Evolutionary conservation across 169 alveolate species (phyloP).

Genomic region (Besnoitia besnoiti): DNA sequence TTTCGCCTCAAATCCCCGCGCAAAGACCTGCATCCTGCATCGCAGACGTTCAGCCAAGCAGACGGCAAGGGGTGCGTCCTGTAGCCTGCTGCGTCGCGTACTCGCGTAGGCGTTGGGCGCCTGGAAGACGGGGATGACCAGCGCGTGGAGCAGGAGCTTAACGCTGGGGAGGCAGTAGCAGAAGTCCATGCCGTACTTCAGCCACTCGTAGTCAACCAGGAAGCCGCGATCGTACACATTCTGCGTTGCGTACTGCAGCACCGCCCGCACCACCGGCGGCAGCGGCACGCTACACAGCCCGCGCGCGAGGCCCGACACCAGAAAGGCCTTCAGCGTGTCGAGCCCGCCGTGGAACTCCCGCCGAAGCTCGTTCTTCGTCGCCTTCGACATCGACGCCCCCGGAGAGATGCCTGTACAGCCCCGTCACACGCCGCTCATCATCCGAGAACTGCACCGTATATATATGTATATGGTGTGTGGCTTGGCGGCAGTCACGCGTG

Average conservation of each 20-base stretch:
- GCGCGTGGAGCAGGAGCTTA: conserved; percentile 18
- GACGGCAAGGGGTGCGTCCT: too few relatives aligned
- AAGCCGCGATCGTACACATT: conserved; percentile 17
- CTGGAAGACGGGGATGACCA: conserved; percentile 9
- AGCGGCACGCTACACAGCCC: neutral
- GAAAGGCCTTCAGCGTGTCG: conserved; percentile 1
- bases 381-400: neutral
- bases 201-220: conserved; percentile 6
- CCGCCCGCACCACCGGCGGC: conserved; percentile 6
- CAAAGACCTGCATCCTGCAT: too few relatives aligned
- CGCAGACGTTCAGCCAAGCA: too few relatives aligned
- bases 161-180: conserved; percentile 38
- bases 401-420: neutral
- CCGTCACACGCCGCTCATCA: too few relatives aligned
- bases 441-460: too few relatives aligned
- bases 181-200: conserved; percentile 34
- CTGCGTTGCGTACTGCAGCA: neutral
- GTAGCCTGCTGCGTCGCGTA: neutral
- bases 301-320: neutral
- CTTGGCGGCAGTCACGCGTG: too few relatives aligned
- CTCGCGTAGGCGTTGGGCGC: conserved; percentile 9
- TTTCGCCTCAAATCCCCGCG: too few relatives aligned
- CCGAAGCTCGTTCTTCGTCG: neutral
- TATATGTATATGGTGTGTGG: too few relatives aligned
- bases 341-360: conserved; percentile 34